phyloP scores from a whole-genome alignment of 805 yeast genomes.

The Naumovozyma dairenensis region DNA sequence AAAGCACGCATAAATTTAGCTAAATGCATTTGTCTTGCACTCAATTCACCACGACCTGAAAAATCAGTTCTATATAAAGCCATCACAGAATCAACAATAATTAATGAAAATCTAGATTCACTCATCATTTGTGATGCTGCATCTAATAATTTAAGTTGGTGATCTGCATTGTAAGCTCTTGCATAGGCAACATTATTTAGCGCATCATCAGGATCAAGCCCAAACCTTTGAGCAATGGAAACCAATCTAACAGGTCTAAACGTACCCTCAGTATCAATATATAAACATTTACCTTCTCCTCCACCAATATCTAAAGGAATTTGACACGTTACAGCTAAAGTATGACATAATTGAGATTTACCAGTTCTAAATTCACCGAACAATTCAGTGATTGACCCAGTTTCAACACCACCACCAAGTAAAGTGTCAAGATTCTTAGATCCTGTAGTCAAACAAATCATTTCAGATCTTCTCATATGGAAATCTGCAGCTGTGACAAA shows the following conservation, averaged over 20 bases:
- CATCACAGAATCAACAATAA: constrained; percentile 96
- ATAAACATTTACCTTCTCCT: constrained; percentile 94
- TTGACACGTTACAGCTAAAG: constrained; percentile 93
- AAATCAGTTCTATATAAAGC: constrained; percentile 91
- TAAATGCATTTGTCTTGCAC: constrained; percentile 89
- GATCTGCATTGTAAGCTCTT: constrained; percentile 94
- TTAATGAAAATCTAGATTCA: constrained; percentile 77
- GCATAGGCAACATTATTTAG: constrained; percentile 96
- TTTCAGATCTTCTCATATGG: constrained; percentile 78
- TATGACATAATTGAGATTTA: constrained; percentile 93
- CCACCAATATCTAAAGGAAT: constrained; percentile 95
- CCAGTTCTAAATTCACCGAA: constrained; percentile 98
- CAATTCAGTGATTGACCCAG: constrained; percentile 92
- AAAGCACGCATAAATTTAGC: constrained; percentile 87
- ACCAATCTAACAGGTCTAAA: constrained; percentile 86
- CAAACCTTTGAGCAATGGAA: constrained; percentile 84
- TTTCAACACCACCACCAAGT: constrained; percentile 93
- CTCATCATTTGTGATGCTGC: constrained; percentile 96
- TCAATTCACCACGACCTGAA: constrained; percentile 89
- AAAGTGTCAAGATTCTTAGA: constrained; percentile 88
- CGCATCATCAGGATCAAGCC: constrained; percentile 88
- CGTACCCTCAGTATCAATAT: constrained; percentile 95
- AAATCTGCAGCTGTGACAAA: constrained; percentile 95
- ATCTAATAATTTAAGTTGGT: constrained; percentile 74
- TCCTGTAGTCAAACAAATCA: constrained; percentile 91